These are phyloP conservation scores for Hypoxylon sp. DNA, from an alignment of 2,329 filamentous ascomycete genomes.

Conservation along the genomic window DNA sequence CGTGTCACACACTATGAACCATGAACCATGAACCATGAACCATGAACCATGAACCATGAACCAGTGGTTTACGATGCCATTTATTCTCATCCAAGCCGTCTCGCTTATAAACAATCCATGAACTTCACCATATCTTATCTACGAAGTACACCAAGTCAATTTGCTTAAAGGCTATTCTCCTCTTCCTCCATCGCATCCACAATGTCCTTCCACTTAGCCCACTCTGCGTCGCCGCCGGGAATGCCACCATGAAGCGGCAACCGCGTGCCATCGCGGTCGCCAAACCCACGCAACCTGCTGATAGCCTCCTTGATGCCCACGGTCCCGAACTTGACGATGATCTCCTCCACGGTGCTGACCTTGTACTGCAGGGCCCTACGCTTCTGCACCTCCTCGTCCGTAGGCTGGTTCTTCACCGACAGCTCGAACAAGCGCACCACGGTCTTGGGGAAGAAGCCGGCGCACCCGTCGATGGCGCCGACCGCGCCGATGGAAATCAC, in stretches of 20 bases:
- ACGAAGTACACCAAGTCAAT: background rate
- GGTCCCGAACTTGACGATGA: slow-evolving; percentile 69
- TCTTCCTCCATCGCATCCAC: slow-evolving; percentile 57
- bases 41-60: too few species aligned
- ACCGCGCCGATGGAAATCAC: slow-evolving; percentile 46
- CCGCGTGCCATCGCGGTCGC: slow-evolving; percentile 68
- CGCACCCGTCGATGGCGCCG: slow-evolving; percentile 56
- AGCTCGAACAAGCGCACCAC: slow-evolving; percentile 69
- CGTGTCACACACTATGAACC: background rate
- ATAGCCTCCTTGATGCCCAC: slow-evolving; percentile 75
- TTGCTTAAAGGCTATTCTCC: slow-evolving; percentile 3
- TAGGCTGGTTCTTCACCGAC: slow-evolving; percentile 46
- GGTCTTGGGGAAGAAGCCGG: slow-evolving; percentile 69
- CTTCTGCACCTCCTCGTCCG: slow-evolving; percentile 58
- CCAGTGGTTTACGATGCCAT: background rate
- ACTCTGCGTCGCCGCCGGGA: slow-evolving; percentile 67
- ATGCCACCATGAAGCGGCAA: slow-evolving; percentile 69
- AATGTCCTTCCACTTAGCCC: slow-evolving; percentile 63
- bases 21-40: too few species aligned
- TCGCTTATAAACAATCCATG: background rate
- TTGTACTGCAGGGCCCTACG: slow-evolving; percentile 69
- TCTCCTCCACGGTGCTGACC: slow-evolving; percentile 71
- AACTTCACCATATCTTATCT: background rate
- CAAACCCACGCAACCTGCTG: slow-evolving; percentile 68
- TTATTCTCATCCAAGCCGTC: background rate